phyloP scores from a whole-genome alignment of 2,329 filamentous ascomycete genomes.

The Colletotrichum sp. region DNA sequence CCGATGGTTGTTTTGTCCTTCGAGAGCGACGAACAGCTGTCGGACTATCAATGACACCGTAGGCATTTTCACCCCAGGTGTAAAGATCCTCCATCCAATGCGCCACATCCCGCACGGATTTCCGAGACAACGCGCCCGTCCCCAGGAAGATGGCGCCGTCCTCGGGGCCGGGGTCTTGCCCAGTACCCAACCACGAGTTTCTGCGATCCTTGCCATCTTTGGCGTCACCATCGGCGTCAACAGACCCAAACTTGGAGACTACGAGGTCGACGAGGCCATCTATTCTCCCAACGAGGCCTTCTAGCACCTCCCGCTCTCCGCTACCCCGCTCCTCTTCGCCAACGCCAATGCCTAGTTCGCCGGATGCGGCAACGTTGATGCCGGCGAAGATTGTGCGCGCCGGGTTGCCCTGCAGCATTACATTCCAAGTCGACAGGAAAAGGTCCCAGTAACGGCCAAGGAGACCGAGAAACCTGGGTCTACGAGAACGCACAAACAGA shows the following conservation, averaged over 20 bases:
- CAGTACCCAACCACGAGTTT: slow-evolving; percentile 72
- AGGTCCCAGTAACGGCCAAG: slow-evolving; percentile 83
- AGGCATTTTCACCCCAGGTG: slow-evolving; percentile 80
- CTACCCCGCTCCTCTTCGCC: slow-evolving; percentile 96
- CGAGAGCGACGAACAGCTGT: slow-evolving; percentile 62
- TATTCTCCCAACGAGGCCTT: slow-evolving; percentile 80
- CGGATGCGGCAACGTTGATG: slow-evolving; percentile 86
- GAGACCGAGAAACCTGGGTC: slow-evolving; percentile 72
- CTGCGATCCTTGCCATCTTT: slow-evolving; percentile 33
- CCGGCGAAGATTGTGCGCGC: slow-evolving; percentile 79
- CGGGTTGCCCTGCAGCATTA: slow-evolving; percentile 89
- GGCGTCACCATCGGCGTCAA: slow-evolving; percentile 27
- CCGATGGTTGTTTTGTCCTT: slow-evolving; percentile 36
- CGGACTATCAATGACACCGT: slow-evolving; percentile 83
- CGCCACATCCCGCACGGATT: slow-evolving; percentile 74
- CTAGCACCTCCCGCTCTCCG: slow-evolving; percentile 89
- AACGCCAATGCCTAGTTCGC: slow-evolving; percentile 91
- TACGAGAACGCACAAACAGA: slow-evolving; percentile 68
- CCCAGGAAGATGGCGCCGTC: slow-evolving; percentile 91
- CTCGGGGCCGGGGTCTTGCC: slow-evolving; percentile 67
- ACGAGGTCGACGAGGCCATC: slow-evolving; percentile 88
- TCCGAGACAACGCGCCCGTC: slow-evolving; percentile 71
- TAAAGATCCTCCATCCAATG: slow-evolving; percentile 92
- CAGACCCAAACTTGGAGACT: slow-evolving; percentile 79
- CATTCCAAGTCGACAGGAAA: slow-evolving; percentile 78